These are phyloP conservation scores for Eremothecium cymbalariae DNA, from an alignment of 1,139 yeast species.

Conservation along the genomic window DNA sequence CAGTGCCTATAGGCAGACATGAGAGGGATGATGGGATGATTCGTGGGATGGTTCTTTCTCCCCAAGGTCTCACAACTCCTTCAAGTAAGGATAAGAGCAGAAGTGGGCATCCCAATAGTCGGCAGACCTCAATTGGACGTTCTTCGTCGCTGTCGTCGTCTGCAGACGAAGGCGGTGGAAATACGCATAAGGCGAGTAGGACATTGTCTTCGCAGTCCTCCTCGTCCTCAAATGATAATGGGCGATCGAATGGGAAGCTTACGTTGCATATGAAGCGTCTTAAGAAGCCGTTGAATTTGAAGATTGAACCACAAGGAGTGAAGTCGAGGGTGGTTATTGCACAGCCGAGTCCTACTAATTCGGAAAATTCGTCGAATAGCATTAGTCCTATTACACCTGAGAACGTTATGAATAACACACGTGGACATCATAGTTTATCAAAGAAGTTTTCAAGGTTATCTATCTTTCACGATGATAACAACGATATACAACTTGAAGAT, in stretches of 20 bases:
- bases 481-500: slow-evolving; percentile 38
- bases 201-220: slow-evolving; percentile 1
- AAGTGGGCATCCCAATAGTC: too few species aligned
- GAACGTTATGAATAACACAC: not conserved
- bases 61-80: too few species aligned
- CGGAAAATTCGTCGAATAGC: slow-evolving; percentile 12
- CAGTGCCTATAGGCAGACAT: too few species aligned
- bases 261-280: slow-evolving; percentile 5
- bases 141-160: slow-evolving; percentile 1
- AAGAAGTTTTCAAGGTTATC: slow-evolving; percentile 11
- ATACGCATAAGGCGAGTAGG: slow-evolving; percentile 1
- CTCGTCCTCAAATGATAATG: too few species aligned
- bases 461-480: slow-evolving; percentile 9
- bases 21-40: too few species aligned
- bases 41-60: too few species aligned
- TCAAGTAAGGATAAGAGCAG: too few species aligned
- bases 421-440: not conserved
- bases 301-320: slow-evolving; percentile 1
- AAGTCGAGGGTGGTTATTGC: slow-evolving; percentile 5
- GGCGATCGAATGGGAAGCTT: not conserved
- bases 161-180: not conserved
- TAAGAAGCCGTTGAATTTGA: slow-evolving; percentile 1
- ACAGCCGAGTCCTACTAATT: slow-evolving; percentile 10
- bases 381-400: slow-evolving; percentile 7
- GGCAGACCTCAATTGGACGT: too few species aligned